These are phyloP conservation scores for Penicillium manginii DNA, from an alignment of 495 filamentous ascomycete species.

Conservation along the genomic window DNA sequence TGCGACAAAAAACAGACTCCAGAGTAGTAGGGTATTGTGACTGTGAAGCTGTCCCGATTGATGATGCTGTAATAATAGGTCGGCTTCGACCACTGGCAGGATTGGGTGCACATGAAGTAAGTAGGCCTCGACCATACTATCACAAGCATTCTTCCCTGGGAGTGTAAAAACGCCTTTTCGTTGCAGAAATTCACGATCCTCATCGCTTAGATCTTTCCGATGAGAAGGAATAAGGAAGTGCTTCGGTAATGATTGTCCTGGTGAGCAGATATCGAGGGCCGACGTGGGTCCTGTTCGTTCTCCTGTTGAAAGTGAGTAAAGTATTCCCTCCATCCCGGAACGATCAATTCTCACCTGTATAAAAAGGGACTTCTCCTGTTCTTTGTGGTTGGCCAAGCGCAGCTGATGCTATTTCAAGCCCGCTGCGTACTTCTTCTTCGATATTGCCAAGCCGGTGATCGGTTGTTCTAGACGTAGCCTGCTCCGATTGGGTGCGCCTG, in stretches of 20 bases:
- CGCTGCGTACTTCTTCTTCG: slow-evolving; percentile 30
- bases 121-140: slow-evolving; percentile 34
- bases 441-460: slow-evolving; percentile 1
- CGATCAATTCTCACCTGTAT: slow-evolving; percentile 26
- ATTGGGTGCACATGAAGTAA: slow-evolving; percentile 46
- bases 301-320: slow-evolving; percentile 11
- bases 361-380: slow-evolving; percentile 32
- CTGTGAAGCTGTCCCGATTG: slow-evolving; percentile 25
- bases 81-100: slow-evolving; percentile 42
- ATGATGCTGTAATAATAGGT: slow-evolving; percentile 30
- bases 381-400: slow-evolving; percentile 25
- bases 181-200: slow-evolving; percentile 32
- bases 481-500: neutral
- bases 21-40: slow-evolving; percentile 41
- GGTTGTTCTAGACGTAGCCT: neutral
- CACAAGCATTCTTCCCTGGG: slow-evolving; percentile 26
- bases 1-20: slow-evolving; percentile 48
- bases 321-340: neutral
- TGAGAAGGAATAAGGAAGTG: slow-evolving; percentile 33
- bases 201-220: slow-evolving; percentile 18
- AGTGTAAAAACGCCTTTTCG: slow-evolving; percentile 36
- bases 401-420: slow-evolving; percentile 34
- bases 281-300: slow-evolving; percentile 31
- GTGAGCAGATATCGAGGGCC: slow-evolving; percentile 25
- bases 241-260: slow-evolving; percentile 23